Evolutionary conservation across 1,284 basidiomycete genomes (phyloP).

Genomic region (Agaricales sp.): DNA sequence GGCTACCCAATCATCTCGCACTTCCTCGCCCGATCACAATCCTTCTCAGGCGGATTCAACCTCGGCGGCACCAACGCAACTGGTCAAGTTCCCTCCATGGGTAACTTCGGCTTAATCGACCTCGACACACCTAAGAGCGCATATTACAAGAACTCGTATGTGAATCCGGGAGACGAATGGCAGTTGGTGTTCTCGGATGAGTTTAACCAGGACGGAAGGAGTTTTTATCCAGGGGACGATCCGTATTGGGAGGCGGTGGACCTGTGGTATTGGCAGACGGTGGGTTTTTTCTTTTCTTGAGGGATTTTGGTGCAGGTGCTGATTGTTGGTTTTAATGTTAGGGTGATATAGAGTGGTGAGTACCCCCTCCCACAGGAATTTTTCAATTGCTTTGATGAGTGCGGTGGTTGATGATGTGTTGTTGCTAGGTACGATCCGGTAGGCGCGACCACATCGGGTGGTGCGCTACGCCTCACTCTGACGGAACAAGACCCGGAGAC

Average conservation of each 20-base stretch:
- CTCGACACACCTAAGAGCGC: constrained; percentile 35
- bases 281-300: constrained; percentile 15
- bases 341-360: background rate
- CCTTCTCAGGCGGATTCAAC: constrained; percentile 32
- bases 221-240: constrained; percentile 21
- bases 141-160: constrained; percentile 17
- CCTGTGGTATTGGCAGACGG: constrained; percentile 36
- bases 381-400: background rate
- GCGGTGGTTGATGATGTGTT: background rate
- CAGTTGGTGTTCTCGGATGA: constrained; percentile 15
- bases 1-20: background rate
- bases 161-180: constrained; percentile 13
- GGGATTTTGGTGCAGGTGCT: no score
- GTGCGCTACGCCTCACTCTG: constrained; percentile 44
- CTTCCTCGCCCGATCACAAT: background rate
- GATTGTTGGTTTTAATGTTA: background rate
- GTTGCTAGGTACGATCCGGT: constrained; percentile 34
- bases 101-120: constrained; percentile 42
- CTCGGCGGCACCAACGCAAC: constrained; percentile 46
- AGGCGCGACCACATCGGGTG: constrained; percentile 40
- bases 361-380: no score
- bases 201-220: constrained; percentile 18
- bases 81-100: constrained; percentile 31
- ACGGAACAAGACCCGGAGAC: constrained; percentile 20
- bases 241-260: constrained; percentile 25